These are phyloP conservation scores for Elaphomyces granulatus DNA, from an alignment of 495 filamentous ascomycete species.

Conservation along the genomic window DNA sequence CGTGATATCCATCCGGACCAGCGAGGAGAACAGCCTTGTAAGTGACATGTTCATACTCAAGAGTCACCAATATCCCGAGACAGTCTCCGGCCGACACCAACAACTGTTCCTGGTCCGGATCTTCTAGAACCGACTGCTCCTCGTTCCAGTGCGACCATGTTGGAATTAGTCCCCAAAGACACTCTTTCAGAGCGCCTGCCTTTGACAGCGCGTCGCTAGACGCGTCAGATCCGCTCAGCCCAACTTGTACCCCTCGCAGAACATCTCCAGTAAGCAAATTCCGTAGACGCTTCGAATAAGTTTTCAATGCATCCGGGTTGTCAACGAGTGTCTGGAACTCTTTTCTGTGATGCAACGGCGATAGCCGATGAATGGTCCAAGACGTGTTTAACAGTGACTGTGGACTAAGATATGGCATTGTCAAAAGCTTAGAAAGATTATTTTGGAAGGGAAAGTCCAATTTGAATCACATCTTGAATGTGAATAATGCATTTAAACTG, in stretches of 20 bases:
- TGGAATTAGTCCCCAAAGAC: conserved; percentile 33
- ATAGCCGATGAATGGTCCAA: conserved; percentile 42
- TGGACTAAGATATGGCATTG: background rate
- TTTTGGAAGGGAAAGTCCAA: too few relatives aligned
- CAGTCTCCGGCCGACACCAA: background rate
- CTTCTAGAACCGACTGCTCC: conserved; percentile 10
- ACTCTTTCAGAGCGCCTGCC: conserved; percentile 31
- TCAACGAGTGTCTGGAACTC: conserved; percentile 26
- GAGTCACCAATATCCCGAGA: conserved; percentile 29
- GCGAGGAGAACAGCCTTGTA: conserved; percentile 36
- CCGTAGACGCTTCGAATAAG: conserved; percentile 35
- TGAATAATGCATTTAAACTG: too few relatives aligned
- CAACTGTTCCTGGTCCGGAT: conserved; percentile 6
- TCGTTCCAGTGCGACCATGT: conserved; percentile 7
- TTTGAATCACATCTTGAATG: too few relatives aligned
- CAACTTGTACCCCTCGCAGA: conserved; percentile 29
- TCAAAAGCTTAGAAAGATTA: too few relatives aligned
- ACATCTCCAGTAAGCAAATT: conserved; percentile 38
- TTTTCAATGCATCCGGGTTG: conserved; percentile 24
- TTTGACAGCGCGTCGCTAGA: conserved; percentile 24
- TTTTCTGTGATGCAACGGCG: conserved; percentile 35
- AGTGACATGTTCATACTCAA: conserved; percentile 35
- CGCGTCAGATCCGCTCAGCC: conserved; percentile 7
- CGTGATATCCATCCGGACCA: conserved; percentile 5
- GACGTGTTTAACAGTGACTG: conserved; percentile 35